A percentile compares a stretch with the other conserved stretches of the same genome.
phyloP scores from a whole-genome alignment of 805 yeast genomes.

The Yarrowia porcina region DNA sequence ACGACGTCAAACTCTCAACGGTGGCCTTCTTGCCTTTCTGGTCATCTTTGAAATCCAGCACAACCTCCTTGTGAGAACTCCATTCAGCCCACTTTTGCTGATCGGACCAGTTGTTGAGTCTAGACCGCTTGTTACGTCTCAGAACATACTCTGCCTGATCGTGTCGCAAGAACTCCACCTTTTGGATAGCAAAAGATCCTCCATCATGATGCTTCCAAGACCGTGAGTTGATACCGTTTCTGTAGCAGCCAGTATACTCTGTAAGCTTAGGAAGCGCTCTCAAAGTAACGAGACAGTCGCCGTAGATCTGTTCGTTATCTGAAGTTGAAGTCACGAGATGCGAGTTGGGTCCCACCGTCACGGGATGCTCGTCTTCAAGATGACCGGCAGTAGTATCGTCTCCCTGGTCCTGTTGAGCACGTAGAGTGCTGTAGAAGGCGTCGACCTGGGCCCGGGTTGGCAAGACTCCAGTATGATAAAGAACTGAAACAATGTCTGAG shows the following conservation, averaged over 20 bases:
- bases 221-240: constrained; percentile 71
- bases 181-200: constrained; percentile 60
- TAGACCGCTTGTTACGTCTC: constrained; percentile 31
- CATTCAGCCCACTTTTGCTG: constrained; percentile 27
- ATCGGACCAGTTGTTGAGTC: constrained; percentile 39
- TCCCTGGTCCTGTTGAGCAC: constrained; percentile 27
- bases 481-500: constrained; percentile 71
- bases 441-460: constrained; percentile 39
- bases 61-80: constrained; percentile 20
- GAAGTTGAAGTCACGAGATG: not conserved
- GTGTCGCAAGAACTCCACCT: constrained; percentile 41
- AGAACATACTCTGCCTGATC: constrained; percentile 40
- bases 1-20: not conserved
- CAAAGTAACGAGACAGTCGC: constrained; percentile 49
- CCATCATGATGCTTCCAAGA: constrained; percentile 84
- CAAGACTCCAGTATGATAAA: constrained; percentile 72
- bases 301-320: constrained; percentile 3
- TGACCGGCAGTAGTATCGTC: constrained; percentile 1
- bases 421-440: constrained; percentile 39
- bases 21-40: not conserved
- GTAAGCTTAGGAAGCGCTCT: constrained; percentile 65
- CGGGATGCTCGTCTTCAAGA: constrained; percentile 5
- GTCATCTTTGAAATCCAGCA: constrained; percentile 25
- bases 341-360: constrained; percentile 21
- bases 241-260: constrained; percentile 60